phyloP scores from a whole-genome alignment of 805 yeast genomes.

The Yamadazyma akitaensis region DNA sequence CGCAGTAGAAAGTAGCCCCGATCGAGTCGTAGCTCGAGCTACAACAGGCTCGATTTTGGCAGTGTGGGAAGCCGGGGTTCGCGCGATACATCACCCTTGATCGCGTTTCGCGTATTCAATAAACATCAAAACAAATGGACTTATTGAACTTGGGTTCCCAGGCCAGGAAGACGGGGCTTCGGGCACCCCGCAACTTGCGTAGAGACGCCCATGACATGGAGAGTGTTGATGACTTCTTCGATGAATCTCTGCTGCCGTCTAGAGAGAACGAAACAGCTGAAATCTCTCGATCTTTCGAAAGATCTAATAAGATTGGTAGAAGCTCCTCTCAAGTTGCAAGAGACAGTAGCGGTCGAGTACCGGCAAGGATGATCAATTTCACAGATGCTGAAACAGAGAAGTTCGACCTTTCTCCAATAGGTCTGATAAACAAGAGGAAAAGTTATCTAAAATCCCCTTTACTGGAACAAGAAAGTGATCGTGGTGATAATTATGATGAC shows the following conservation, averaged over 20 bases:
- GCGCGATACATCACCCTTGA: not conserved
- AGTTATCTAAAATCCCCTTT: conserved; percentile 21
- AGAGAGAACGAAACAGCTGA: not conserved
- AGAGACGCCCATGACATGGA: conserved; percentile 65
- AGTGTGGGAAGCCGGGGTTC: too few relatives aligned
- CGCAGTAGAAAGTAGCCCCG: too few relatives aligned
- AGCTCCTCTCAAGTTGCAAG: not conserved
- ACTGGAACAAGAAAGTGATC: conserved; percentile 6
- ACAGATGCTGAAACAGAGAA: conserved; percentile 32
- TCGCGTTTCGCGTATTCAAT: conserved; percentile 3
- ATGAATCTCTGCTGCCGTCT: conserved; percentile 27
- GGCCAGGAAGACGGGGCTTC: conserved; percentile 66
- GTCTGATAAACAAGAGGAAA: not conserved
- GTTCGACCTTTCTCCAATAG: conserved; percentile 30
- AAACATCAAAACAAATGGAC: conserved; percentile 26
- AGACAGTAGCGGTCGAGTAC: conserved; percentile 16
- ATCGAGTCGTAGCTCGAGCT: too few relatives aligned
- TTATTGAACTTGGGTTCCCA: conserved; percentile 49
- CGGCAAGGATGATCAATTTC: conserved; percentile 35
- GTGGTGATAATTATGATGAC: not conserved
- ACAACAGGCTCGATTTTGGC: too few relatives aligned
- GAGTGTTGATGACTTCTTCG: conserved; percentile 65
- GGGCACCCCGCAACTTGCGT: conserved; percentile 43
- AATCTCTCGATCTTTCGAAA: not conserved
- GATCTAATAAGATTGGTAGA: not conserved